Base-by-base conservation (phyloP, 768 basidiomycete genomes). In the Boletus coccyginus region DNA sequence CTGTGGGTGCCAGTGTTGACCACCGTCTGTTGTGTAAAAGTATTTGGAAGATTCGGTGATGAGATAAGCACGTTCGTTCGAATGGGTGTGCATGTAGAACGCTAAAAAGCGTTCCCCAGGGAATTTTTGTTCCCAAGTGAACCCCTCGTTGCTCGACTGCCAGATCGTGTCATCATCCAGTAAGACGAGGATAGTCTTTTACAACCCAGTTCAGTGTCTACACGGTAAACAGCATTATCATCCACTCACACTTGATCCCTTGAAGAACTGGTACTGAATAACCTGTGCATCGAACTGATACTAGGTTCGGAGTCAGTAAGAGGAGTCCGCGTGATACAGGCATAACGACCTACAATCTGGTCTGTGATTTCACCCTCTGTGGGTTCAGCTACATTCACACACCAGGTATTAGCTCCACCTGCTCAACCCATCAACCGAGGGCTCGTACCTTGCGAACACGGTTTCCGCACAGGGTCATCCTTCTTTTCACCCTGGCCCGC, bases 71-170 rank as follows among this genome's bases (percentile, higher is more conserved):
- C 95, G 89, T 58, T 92, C 92, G 46, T 78, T 61, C 19, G 82
- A 72, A 74, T 88, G 90, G 33, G 80, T 74, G 76, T 99, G 96
- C 75, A 95, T 90, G 64, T 90, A 90, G 73, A 98, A 89, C 1
- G 81, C 85, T 36, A 97, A 74, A 76, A 98, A 90, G 16, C 78
- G 81, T 56, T 87, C 77, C 1, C 75, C 77, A 0, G 83, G 78
- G 66, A 70, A 74, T 14, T 87, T 78, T 56, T 84, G 86, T 42
- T 79, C 78, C 95, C 96, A 99, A 0, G 86, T 86, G 72, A 92
- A 94, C 1, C 96, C 97, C 72, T 99, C 95, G 67, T 94, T 98
- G 64, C 84, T 85, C 1, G 94, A 97, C 75, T 98, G 94, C 93
- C 93, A 98, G 52, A 98, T 78, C 0, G 82, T 79, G 58, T 84